These are phyloP conservation scores for Mortierella sp. DNA, from an alignment of 371 early-diverging fungal genomes.

Conservation along the genomic window DNA sequence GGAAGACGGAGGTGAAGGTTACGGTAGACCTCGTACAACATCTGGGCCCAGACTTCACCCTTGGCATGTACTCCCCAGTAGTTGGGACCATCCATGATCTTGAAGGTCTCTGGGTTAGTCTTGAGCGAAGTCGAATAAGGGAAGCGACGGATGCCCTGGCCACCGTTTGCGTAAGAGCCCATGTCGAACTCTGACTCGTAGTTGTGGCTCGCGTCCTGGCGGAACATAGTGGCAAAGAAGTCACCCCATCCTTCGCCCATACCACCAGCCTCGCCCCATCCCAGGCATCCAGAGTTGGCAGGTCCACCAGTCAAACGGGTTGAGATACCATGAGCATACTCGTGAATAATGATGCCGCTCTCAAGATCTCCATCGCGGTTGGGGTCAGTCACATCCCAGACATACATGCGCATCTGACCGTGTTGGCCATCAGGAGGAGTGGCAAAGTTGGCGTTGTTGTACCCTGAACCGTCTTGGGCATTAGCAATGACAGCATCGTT, in stretches of 20 bases:
- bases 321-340: slow-evolving; percentile 92
- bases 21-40: slow-evolving; percentile 92
- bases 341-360: slow-evolving; percentile 93
- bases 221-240: slow-evolving; percentile 88
- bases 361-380: slow-evolving; percentile 95
- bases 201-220: slow-evolving; percentile 69
- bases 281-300: slow-evolving; percentile 90
- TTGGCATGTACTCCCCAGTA: slow-evolving; percentile 97
- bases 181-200: slow-evolving; percentile 78
- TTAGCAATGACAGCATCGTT: slow-evolving; percentile 94
- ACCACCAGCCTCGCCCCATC: slow-evolving; percentile 94
- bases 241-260: slow-evolving; percentile 99
- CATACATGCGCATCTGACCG: slow-evolving; percentile 94
- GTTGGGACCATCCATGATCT: slow-evolving; percentile 78
- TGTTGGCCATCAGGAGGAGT: slow-evolving; percentile 95
- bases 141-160: slow-evolving; percentile 89
- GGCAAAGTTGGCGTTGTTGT: slow-evolving; percentile 95
- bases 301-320: slow-evolving; percentile 95
- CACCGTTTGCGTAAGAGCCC: slow-evolving; percentile 90
- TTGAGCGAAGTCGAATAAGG: slow-evolving; percentile 86
- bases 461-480: slow-evolving; percentile 95
- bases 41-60: slow-evolving; percentile 98
- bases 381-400: slow-evolving; percentile 83
- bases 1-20: slow-evolving; percentile 79
- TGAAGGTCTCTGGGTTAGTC: slow-evolving; percentile 91